These are phyloP conservation scores for Telfairia occidentalis DNA, from an alignment of 331 rosid species.

Conservation along the genomic window DNA sequence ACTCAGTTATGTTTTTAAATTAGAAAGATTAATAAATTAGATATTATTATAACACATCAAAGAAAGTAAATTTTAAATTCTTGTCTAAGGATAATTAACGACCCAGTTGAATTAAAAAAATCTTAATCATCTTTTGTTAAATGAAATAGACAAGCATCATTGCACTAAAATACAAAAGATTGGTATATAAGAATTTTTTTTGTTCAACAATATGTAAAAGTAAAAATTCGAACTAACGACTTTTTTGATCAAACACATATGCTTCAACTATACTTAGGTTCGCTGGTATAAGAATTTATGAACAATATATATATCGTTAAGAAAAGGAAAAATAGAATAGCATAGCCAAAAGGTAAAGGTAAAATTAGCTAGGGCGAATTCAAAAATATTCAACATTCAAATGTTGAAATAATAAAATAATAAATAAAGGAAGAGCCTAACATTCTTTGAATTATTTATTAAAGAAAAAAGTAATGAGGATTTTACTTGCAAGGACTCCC, in stretches of 20 bases:
- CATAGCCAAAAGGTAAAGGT: not conserved
- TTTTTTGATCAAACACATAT: no score
- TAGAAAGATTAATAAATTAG: no score
- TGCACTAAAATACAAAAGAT: not conserved
- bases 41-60: not conserved
- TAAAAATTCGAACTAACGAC: no score
- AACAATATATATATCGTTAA: not conserved
- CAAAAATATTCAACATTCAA: not conserved
- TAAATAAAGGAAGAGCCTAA: not conserved
- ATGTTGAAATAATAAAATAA: not conserved
- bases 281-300: not conserved
- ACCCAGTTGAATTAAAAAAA: not conserved
- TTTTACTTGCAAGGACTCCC: not conserved
- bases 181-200: no score
- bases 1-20: no score
- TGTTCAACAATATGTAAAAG: no score
- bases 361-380: not conserved
- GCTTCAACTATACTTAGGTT: no score
- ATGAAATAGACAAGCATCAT: not conserved
- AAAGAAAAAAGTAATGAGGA: not conserved
- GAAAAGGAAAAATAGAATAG: not conserved
- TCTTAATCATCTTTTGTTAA: not conserved
- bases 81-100: not conserved
- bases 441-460: not conserved
- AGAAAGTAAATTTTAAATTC: not conserved